Base-by-base conservation (phyloP, 805 yeast species). In the Hanseniaspora valbyensis region DNA sequence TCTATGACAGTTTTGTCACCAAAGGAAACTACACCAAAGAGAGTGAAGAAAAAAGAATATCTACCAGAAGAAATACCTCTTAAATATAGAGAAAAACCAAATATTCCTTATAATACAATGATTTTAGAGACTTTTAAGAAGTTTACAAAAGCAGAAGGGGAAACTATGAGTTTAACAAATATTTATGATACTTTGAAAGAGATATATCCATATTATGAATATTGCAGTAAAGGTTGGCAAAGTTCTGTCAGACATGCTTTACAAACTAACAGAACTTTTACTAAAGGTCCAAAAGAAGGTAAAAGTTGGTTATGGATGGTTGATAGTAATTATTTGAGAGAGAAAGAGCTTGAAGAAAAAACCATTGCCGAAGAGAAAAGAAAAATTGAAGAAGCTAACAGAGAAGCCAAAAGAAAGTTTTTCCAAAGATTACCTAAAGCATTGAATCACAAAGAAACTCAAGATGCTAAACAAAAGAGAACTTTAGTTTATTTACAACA, bases 151-250 rank as follows among this genome's bases (percentile, higher is more conserved):
- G 78, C 75, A 28, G 49, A 44, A 24, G 49, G 50, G 14, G 72
- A 77, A 44, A 95, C 95, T 24, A 77, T 87, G 78, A 78, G 89
- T 1, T 67, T 83, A 38, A 79, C 88, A 0, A 96, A 89, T 55
- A 86, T 92, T 42, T 83, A 87, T 65, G 83, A 82, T 49, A 85
- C 87, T 1, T 88, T 92, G 44, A 83, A 84, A 64, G 94, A 85
- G 40, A 65, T 84, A 12, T 90, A 83, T 65, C 97, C 97, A 2
- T 92, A 85, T 68, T 92, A 86, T 67, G 76, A 81, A 58, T 90
- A 86, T 66, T 89, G 96, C 59, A 90, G 95, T 0, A 95, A 88
- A 64, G 97, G 97, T 2, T 92, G 98, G 98, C 98, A 92, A 67
- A 82, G 85, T 60, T 79, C 94, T 0, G 95, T 92, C 18, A 76